A percentile compares a stretch with the other conserved stretches of the same genome.
Evolutionary conservation across 306 rosid species (phyloP).

Genomic region (Vigna unguiculata): DNA sequence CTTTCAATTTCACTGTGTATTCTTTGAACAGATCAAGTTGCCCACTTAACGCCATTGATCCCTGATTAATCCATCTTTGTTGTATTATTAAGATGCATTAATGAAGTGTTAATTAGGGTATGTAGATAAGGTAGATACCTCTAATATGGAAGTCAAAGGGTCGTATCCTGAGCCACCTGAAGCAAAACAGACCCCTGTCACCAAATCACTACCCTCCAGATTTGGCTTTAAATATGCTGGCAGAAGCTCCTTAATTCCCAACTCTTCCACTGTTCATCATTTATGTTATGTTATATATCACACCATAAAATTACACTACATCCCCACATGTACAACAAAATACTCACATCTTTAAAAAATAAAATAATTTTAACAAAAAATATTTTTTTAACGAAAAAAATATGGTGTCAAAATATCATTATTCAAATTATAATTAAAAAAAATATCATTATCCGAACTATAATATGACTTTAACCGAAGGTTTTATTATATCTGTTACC

Average conservation of each 20-base stretch:
- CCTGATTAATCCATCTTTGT: constrained; percentile 26
- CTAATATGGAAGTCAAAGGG: constrained; percentile 59
- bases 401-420: too few species aligned
- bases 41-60: constrained; percentile 44
- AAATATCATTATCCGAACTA: too few species aligned
- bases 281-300: not conserved
- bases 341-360: not conserved
- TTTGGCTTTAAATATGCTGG: constrained; percentile 64
- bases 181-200: constrained; percentile 73
- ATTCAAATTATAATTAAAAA: too few species aligned
- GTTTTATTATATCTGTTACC: too few species aligned
- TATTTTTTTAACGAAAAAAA: too few species aligned
- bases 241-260: constrained; percentile 65
- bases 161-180: constrained; percentile 82
- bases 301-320: not conserved
- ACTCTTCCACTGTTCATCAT: constrained; percentile 48
- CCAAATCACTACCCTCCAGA: constrained; percentile 52
- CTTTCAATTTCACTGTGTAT: constrained; percentile 55
- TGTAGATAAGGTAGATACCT: constrained; percentile 7
- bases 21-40: constrained; percentile 65
- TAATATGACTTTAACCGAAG: too few species aligned
- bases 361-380: too few species aligned
- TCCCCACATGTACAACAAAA: not conserved
- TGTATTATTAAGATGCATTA: too few species aligned
- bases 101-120: too few species aligned